Base-by-base conservation (phyloP, 257 asterid species). In the Lycium ferocissimum region DNA sequence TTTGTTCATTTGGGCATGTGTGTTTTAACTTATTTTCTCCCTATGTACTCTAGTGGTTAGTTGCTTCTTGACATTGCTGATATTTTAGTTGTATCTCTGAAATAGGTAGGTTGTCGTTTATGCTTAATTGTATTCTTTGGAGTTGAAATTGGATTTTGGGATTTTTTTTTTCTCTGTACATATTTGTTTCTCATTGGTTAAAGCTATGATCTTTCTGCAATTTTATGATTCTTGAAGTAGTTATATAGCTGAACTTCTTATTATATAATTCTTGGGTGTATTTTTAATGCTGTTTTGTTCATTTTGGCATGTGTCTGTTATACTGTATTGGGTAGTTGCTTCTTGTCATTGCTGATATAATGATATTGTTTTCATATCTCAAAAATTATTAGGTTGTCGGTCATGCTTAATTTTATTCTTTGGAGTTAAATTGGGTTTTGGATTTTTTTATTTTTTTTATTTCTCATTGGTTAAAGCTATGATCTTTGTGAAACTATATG, bases 251-350 rank as follows among this genome's bases (percentile, higher is more conserved):
- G 79, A 47, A 18, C 53, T 38, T 61, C 2, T 84, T 20, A 83
- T 58, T 76, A 40, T 79, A 38, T 35, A 17, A 10, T 59, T 47
- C 69, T 67, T 51, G 45, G 45, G 7, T 40, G 6, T 40, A 40
- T 40, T 40, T 40, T 40, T 40, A 40, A 40, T 40, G 45, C 3
- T 40, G 45, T 40, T 40, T 40, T 40, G 45, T 40, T 40, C 45
- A 40, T 40, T 40, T 40, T 40, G 45, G 45, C 6, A 40, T 8
- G 4, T 9, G 45, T 40, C 14, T 26, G 33, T 38, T 84, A 79
- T 40, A 51, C 79, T 83, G 72, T 83, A 6, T 62, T 53, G 62
- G 47, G 82, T 61, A 86, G 37, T 85, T 59, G 80, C 67, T 54
- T 81, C 61, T 79, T 11, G 87, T 73, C 56, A 53, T 37, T 6